phyloP scores from a whole-genome alignment of 495 filamentous ascomycete species.

The Trichocladium uniseriatum region DNA sequence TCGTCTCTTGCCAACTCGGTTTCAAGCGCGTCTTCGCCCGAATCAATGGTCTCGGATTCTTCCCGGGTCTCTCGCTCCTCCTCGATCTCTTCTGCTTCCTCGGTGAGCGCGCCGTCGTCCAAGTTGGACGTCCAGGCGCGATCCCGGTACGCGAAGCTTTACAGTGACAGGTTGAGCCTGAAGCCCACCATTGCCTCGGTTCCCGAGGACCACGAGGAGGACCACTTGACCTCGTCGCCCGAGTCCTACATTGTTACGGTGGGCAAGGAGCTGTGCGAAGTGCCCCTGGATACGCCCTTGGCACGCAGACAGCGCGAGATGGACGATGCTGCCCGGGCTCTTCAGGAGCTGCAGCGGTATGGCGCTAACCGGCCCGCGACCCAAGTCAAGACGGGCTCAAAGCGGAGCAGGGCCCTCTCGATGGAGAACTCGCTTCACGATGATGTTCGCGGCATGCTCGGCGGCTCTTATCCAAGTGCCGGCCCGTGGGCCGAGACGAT shows the following conservation, averaged over 20 bases:
- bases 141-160: slow-evolving; percentile 62
- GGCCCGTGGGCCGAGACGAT: slow-evolving; percentile 32
- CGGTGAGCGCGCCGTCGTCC: slow-evolving; percentile 55
- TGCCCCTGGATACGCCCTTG: slow-evolving; percentile 42
- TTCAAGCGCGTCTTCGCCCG: slow-evolving; percentile 74
- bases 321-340: slow-evolving; percentile 55
- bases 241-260: slow-evolving; percentile 49
- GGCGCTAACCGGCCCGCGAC: slow-evolving; percentile 28
- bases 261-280: slow-evolving; percentile 44
- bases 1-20: slow-evolving; percentile 69
- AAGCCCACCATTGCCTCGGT: slow-evolving; percentile 42
- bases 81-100: slow-evolving; percentile 63
- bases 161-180: slow-evolving; percentile 42
- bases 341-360: slow-evolving; percentile 52
- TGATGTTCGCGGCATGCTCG: slow-evolving; percentile 58
- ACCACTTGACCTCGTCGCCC: slow-evolving; percentile 50
- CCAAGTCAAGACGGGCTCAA: slow-evolving; percentile 34
- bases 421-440: slow-evolving; percentile 60
- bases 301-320: slow-evolving; percentile 35
- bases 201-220: slow-evolving; percentile 46
- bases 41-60: slow-evolving; percentile 82
- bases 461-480: slow-evolving; percentile 16
- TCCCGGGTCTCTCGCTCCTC: slow-evolving; percentile 67
- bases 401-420: slow-evolving; percentile 62
- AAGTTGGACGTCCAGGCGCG: slow-evolving; percentile 76